These are phyloP conservation scores for Plasmodium knowlesi DNA, from an alignment of 169 alveolate genomes.

Conservation along the genomic window DNA sequence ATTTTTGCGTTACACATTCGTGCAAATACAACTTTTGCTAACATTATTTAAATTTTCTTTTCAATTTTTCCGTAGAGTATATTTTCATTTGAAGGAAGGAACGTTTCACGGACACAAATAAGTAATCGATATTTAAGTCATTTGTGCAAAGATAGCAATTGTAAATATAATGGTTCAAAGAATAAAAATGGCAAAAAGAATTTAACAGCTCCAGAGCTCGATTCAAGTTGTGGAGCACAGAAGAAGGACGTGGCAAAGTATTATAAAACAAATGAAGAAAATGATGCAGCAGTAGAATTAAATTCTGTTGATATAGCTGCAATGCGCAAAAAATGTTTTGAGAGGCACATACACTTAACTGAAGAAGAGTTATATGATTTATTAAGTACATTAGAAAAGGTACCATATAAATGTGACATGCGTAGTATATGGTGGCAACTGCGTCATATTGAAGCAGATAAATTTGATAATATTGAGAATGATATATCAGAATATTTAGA, in stretches of 20 bases:
- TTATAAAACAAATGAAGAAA: background rate
- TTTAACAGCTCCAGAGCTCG: background rate
- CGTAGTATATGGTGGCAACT: background rate
- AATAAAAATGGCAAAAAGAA: background rate
- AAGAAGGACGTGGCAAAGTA: background rate
- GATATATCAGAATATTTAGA: background rate
- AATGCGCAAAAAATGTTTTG: constrained; percentile 15
- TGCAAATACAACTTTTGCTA: background rate
- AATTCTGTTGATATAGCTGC: background rate
- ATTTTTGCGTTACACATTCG: background rate
- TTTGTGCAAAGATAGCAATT: background rate
- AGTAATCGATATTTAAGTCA: background rate
- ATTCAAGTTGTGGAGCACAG: background rate
- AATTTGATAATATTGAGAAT: background rate
- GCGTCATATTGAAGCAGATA: constrained; percentile 16
- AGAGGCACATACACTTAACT: background rate
- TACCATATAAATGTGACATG: background rate
- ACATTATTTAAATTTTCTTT: background rate
- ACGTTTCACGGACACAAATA: background rate
- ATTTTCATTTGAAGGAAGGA: background rate
- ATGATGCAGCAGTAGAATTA: background rate
- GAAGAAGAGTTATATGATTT: constrained; percentile 10
- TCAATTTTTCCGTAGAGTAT: background rate
- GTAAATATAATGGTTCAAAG: background rate
- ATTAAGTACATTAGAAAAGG: background rate